Conservation (phyloP, 495 filamentous ascomycete species). For the Hypoxylon subgilvum region DNA sequence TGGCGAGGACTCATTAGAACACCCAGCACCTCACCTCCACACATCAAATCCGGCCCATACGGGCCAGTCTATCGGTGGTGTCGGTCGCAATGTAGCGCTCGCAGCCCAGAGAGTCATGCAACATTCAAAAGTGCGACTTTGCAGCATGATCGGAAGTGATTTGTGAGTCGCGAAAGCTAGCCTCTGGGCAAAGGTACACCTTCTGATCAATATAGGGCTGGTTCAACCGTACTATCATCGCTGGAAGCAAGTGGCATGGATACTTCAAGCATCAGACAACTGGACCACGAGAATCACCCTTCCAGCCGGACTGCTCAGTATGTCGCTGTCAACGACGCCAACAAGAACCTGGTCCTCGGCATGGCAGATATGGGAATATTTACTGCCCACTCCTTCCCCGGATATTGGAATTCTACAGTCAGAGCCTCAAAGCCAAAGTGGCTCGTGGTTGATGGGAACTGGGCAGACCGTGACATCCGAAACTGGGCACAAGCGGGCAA, state of each 20-base stretch:
- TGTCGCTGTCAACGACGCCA: conserved; percentile 81
- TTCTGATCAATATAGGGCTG: conserved; percentile 54
- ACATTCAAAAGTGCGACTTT: conserved; percentile 62
- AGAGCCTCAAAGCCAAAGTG: conserved; percentile 65
- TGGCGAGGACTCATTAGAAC: conserved; percentile 44
- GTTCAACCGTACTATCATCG: conserved; percentile 68
- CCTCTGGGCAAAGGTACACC: neutral
- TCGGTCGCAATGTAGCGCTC: conserved; percentile 88
- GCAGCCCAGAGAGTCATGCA: conserved; percentile 66
- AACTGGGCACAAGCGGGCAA: conserved; percentile 68
- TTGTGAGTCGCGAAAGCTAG: conserved; percentile 49
- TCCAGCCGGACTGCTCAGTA: conserved; percentile 81
- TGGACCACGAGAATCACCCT: conserved; percentile 54
- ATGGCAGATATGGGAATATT: conserved; percentile 96
- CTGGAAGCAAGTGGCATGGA: conserved; percentile 68
- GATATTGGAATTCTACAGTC: conserved; percentile 66
- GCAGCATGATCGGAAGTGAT: conserved; percentile 78
- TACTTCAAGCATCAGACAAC: conserved; percentile 64
- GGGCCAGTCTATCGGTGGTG: conserved; percentile 84
- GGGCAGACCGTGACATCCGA: conserved; percentile 65
- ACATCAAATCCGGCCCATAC: conserved; percentile 89
- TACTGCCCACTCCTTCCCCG: conserved; percentile 56
- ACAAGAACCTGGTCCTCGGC: conserved; percentile 80
- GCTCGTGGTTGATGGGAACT: conserved; percentile 85
- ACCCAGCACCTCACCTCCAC: conserved; percentile 61